Evolutionary conservation across 768 basidiomycete genomes (phyloP).

Genomic region (Mycena haematopus): DNA sequence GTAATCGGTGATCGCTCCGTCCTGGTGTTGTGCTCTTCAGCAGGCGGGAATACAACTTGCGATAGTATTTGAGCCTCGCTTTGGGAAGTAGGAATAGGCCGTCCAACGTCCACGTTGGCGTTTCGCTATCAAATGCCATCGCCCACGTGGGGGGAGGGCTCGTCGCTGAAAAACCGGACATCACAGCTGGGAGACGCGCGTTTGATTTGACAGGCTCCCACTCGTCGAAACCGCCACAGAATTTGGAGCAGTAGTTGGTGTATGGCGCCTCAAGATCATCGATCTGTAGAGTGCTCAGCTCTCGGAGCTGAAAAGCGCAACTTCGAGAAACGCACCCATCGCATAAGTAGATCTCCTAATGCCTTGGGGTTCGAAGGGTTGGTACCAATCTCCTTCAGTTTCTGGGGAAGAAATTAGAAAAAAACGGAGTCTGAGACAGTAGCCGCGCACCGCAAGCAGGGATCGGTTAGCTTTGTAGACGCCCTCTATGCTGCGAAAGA

Average conservation of each 20-base stretch:
- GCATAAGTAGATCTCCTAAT: slow-evolving; percentile 93
- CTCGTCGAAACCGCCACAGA: slow-evolving; percentile 76
- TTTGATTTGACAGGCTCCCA: slow-evolving; percentile 87
- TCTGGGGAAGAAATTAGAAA: slow-evolving; percentile 52
- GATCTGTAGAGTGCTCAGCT: slow-evolving; percentile 60
- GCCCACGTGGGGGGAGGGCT: slow-evolving; percentile 62
- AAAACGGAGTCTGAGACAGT: slow-evolving; percentile 1
- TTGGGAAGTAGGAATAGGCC: slow-evolving; percentile 87
- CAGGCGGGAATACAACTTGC: slow-evolving; percentile 84
- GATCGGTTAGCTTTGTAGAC: slow-evolving; percentile 91
- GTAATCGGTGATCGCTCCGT: slow-evolving; percentile 82
- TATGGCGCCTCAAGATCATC: slow-evolving; percentile 92
- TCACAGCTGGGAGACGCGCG: slow-evolving; percentile 66
- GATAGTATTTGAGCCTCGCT: slow-evolving; percentile 87
- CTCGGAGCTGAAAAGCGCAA: slow-evolving; percentile 26
- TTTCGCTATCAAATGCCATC: slow-evolving; percentile 43
- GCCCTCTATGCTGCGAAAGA: slow-evolving; percentile 93
- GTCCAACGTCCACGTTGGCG: slow-evolving; percentile 82
- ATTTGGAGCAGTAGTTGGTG: slow-evolving; percentile 77
- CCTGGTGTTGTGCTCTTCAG: slow-evolving; percentile 88
- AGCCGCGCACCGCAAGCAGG: slow-evolving; percentile 68
- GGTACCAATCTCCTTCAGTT: slow-evolving; percentile 92
- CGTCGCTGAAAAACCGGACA: slow-evolving; percentile 70
- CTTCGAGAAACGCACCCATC: slow-evolving; percentile 74
- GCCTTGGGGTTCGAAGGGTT: slow-evolving; percentile 93